Evolutionary conservation across 2,329 filamentous ascomycete genomes (phyloP).

Genomic region (Colletotrichum sp.): DNA sequence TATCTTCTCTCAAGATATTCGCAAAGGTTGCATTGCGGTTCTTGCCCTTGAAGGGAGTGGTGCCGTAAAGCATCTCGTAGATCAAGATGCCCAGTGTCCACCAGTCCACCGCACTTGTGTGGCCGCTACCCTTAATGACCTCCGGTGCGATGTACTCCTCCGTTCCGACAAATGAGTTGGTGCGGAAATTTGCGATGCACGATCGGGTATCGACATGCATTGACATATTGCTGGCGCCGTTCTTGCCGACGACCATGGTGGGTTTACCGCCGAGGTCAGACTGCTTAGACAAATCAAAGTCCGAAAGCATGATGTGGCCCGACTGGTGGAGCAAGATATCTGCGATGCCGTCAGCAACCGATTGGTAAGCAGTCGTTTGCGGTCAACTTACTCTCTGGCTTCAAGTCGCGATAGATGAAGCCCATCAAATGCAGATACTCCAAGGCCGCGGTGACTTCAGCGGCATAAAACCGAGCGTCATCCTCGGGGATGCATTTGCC

Average conservation of each 20-base stretch:
- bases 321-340: conserved; percentile 98
- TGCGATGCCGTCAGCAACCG: conserved; percentile 39
- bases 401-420: conserved; percentile 97
- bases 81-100: conserved; percentile 98
- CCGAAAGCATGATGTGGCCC: conserved; percentile 99
- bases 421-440: conserved; percentile 99
- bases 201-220: conserved; percentile 98
- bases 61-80: conserved; percentile 99
- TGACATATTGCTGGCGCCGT: conserved; percentile 83
- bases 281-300: conserved; percentile 98
- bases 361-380: conserved; percentile 4
- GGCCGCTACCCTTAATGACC: conserved; percentile 97
- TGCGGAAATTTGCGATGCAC: conserved; percentile 97
- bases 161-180: conserved; percentile 97
- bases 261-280: conserved; percentile 95
- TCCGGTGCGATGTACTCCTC: conserved; percentile 99
- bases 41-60: conserved; percentile 99
- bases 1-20: conserved; percentile 94
- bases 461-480: conserved; percentile 95
- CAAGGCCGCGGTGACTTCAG: conserved; percentile 93
- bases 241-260: conserved; percentile 95
- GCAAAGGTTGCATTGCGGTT: conserved; percentile 98
- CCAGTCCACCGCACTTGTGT: conserved; percentile 99
- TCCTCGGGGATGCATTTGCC: conserved; percentile 98
- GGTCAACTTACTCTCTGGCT: conserved; percentile 85